phyloP scores from a whole-genome alignment of 495 filamentous ascomycete species.

The Xanthoparmelia taractica region DNA sequence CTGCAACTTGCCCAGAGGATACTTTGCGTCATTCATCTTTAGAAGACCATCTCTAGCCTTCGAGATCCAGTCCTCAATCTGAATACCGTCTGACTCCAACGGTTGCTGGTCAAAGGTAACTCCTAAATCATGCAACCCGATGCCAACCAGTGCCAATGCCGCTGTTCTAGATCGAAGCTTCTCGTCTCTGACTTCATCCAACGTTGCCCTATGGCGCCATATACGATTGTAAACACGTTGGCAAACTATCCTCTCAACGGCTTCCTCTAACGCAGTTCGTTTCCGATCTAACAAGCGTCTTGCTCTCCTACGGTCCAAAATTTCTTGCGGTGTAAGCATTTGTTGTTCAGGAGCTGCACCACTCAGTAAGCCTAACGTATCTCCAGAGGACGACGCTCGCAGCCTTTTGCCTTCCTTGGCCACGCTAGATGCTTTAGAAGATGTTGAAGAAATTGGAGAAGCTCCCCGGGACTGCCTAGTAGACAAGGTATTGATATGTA shows the following conservation, averaged over 20 bases:
- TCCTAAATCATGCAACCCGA: slow-evolving; percentile 78
- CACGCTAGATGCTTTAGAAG: slow-evolving; percentile 34
- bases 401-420: slow-evolving; percentile 16
- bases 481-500: slow-evolving; percentile 76
- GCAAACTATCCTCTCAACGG: slow-evolving; percentile 80
- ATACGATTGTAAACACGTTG: slow-evolving; percentile 79
- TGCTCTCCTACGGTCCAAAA: slow-evolving; percentile 68
- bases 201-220: slow-evolving; percentile 82
- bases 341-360: slow-evolving; percentile 54
- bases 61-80: slow-evolving; percentile 64
- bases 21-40: slow-evolving; percentile 79
- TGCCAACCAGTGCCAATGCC: slow-evolving; percentile 80
- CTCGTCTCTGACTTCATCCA: slow-evolving; percentile 93
- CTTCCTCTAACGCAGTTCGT: slow-evolving; percentile 73
- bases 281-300: slow-evolving; percentile 71
- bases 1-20: slow-evolving; percentile 85
- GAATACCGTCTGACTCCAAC: slow-evolving; percentile 42
- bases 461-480: slow-evolving; percentile 61
- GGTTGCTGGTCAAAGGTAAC: slow-evolving; percentile 55
- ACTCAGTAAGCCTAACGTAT: slow-evolving; percentile 16
- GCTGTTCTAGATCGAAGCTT: slow-evolving; percentile 93
- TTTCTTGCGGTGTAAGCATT: slow-evolving; percentile 86
- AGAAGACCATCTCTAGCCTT: slow-evolving; percentile 64
- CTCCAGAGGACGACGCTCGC: slow-evolving; percentile 23
- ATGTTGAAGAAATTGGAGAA: slow-evolving; percentile 45